phyloP scores from a whole-genome alignment of 345 rosid species.

The Citrus hindsii region DNA sequence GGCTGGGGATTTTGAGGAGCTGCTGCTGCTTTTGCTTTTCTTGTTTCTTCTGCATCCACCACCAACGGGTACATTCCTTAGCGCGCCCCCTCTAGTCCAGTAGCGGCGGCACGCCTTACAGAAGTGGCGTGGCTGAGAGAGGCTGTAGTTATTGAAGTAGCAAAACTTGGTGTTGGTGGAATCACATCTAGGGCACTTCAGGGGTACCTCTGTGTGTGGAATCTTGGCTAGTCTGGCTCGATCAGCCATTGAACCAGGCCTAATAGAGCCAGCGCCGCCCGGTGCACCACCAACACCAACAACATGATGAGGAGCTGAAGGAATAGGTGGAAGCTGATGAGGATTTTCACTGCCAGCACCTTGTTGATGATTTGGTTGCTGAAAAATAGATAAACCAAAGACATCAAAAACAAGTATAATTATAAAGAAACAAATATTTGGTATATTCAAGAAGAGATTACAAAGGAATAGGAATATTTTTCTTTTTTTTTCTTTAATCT shows the following conservation, averaged over 20 bases:
- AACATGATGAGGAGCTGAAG: conserved; percentile 33
- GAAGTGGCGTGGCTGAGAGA: conserved; percentile 76
- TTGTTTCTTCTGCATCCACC: conserved; percentile 74
- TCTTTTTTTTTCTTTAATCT: conserved; percentile 22
- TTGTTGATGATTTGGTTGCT: conserved; percentile 42
- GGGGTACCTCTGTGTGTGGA: conserved; percentile 52
- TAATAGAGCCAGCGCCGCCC: conserved; percentile 31
- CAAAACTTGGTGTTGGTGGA: conserved; percentile 82
- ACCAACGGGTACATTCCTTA: conserved; percentile 74
- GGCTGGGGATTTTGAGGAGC: conserved; percentile 35
- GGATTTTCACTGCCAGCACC: conserved; percentile 28
- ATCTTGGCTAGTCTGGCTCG: conserved; percentile 62
- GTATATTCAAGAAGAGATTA: conserved; percentile 53
- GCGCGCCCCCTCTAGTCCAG: conserved; percentile 80
- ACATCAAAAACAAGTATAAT: not conserved
- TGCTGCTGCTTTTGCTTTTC: conserved; percentile 48
- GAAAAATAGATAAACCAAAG: not conserved
- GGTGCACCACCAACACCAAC: conserved; percentile 24
- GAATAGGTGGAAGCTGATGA: conserved; percentile 47
- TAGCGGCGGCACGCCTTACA: conserved; percentile 83
- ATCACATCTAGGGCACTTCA: conserved; percentile 77
- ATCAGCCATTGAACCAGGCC: conserved; percentile 72
- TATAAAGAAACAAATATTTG: conserved; percentile 24
- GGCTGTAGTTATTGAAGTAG: conserved; percentile 80
- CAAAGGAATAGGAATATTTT: conserved; percentile 55